Conservation (phyloP, 2,329 filamentous ascomycete species). For the Colletotrichum sp. region DNA sequence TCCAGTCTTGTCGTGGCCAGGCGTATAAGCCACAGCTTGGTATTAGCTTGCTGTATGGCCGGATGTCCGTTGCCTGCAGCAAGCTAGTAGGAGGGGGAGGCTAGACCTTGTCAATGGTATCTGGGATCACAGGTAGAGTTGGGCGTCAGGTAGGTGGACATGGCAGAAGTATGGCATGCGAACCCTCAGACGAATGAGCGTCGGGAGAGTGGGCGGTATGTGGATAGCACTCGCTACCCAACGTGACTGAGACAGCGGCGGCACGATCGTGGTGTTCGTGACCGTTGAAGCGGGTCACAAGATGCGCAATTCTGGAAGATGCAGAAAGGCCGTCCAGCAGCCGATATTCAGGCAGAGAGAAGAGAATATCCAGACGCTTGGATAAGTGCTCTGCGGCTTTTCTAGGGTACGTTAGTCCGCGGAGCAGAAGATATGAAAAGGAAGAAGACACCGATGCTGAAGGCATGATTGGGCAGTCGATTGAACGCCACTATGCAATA, state of each 20-base stretch:
- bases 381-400: neutral
- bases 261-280: neutral
- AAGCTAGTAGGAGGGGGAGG: neutral
- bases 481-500: slow-evolving; percentile 10
- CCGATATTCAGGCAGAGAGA: neutral
- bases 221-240: neutral
- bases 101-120: slow-evolving; percentile 1
- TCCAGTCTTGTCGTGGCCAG: neutral
- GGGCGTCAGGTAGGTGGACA: neutral
- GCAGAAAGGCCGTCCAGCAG: neutral
- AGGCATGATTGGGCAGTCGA: neutral
- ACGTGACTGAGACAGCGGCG: neutral
- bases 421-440: neutral
- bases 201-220: neutral
- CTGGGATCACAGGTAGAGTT: neutral
- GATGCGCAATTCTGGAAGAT: neutral
- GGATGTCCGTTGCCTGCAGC: slow-evolving; percentile 16
- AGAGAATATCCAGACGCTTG: neutral
- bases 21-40: slow-evolving; percentile 6
- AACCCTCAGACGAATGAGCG: neutral
- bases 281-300: neutral
- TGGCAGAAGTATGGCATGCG: neutral
- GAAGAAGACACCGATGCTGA: neutral
- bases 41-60: neutral
- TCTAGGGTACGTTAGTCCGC: neutral